Evolutionary conservation across 2,329 filamentous ascomycete genomes (phyloP).

Genomic region (Scorias spongiosa): DNA sequence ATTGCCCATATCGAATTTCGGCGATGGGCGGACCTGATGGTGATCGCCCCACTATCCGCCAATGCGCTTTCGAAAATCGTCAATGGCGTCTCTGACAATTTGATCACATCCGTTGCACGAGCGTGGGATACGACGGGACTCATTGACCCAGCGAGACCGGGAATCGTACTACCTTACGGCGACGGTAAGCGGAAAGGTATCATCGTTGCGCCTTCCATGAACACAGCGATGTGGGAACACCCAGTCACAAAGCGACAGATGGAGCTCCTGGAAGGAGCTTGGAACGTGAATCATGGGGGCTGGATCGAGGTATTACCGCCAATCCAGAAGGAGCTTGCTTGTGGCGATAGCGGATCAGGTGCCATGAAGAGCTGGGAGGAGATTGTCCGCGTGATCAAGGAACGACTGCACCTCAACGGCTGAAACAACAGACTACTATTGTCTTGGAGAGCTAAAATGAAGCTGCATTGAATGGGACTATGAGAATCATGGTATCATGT

Average conservation of each 20-base stretch:
- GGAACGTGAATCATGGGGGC: conserved; percentile 39
- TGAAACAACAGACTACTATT: conserved; percentile 2
- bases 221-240: conserved; percentile 79
- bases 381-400: conserved; percentile 52
- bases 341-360: conserved; percentile 68
- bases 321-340: conserved; percentile 63
- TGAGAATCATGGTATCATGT: conserved; percentile 1
- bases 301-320: conserved; percentile 60
- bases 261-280: conserved; percentile 54
- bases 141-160: conserved; percentile 30
- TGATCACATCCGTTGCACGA: conserved; percentile 58
- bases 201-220: conserved; percentile 70
- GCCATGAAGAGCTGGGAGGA: conserved; percentile 71
- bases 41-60: conserved; percentile 68
- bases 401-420: conserved; percentile 14
- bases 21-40: conserved; percentile 64
- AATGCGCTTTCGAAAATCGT: conserved; percentile 77
- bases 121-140: conserved; percentile 72
- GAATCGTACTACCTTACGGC: conserved; percentile 8
- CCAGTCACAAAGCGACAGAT: conserved; percentile 65
- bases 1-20: conserved; percentile 87
- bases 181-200: conserved; percentile 41
- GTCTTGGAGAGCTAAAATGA: conserved; percentile 4
- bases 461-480: not conserved
- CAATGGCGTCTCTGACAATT: conserved; percentile 60